Percentiles rank a stretch among this genome's conserved stretches.
Conservation (phyloP, 441 rosid species). For the Pelargonium citronellum region DNA sequence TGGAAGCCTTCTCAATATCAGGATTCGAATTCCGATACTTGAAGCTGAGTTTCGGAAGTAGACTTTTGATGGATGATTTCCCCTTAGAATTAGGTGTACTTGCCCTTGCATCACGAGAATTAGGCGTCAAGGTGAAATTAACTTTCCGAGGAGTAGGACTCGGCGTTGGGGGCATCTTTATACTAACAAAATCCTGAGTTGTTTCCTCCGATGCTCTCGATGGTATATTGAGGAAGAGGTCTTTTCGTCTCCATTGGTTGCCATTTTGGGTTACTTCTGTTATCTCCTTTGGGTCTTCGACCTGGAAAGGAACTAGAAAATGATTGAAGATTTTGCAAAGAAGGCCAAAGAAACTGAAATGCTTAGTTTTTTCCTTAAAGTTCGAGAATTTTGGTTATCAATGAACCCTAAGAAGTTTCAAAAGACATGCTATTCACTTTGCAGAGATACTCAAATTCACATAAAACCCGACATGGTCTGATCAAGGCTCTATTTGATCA, state of each 20-base stretch:
- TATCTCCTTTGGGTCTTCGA: slow-evolving; percentile 39
- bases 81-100: slow-evolving; percentile 42
- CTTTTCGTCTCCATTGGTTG: slow-evolving; percentile 54
- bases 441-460: slow-evolving; percentile 1
- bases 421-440: background rate
- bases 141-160: slow-evolving; percentile 81
- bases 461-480: background rate
- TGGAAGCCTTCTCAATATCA: slow-evolving; percentile 50
- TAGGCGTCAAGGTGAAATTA: slow-evolving; percentile 58
- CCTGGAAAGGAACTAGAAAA: slow-evolving; percentile 30
- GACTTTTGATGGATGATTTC: slow-evolving; percentile 62
- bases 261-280: slow-evolving; percentile 43
- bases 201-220: slow-evolving; percentile 46
- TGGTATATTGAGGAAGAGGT: slow-evolving; percentile 81
- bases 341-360: slow-evolving; percentile 7
- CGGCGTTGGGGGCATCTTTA: slow-evolving; percentile 71
- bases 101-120: slow-evolving; percentile 36
- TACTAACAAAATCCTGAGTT: slow-evolving; percentile 42
- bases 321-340: slow-evolving; percentile 7
- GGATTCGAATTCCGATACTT: slow-evolving; percentile 42
- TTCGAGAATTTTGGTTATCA: background rate
- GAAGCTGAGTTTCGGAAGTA: slow-evolving; percentile 69
- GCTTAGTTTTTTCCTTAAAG: background rate
- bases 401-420: background rate
- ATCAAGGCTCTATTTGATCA: background rate